Evolutionary conservation across 73 alveolate species (phyloP).

Genomic region (Paramecium primaurelia): DNA sequence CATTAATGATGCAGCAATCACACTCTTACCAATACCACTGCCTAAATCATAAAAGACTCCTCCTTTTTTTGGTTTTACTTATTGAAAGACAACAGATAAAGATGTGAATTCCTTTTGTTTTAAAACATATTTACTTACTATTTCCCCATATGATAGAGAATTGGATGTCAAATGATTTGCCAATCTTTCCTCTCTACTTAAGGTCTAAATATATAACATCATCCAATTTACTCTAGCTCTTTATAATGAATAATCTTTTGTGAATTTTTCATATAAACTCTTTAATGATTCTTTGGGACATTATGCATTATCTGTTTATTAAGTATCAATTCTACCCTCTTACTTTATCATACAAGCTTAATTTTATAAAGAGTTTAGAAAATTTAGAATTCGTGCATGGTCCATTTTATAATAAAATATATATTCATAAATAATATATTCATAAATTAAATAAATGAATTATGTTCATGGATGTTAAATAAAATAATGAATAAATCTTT

Average conservation of each 20-base stretch:
- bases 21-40: slow-evolving; percentile 90
- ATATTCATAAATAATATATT: no score
- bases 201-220: neutral
- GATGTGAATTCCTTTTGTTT: slow-evolving; percentile 9
- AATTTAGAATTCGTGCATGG: neutral
- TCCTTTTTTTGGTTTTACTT: slow-evolving; percentile 52
- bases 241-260: neutral
- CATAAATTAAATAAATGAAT: no score
- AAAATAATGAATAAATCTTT: no score
- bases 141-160: slow-evolving; percentile 45
- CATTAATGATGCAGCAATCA: slow-evolving; percentile 81
- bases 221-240: neutral
- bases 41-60: slow-evolving; percentile 91
- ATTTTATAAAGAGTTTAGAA: neutral
- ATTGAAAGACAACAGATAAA: neutral
- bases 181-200: slow-evolving; percentile 40
- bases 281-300: neutral
- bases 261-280: neutral
- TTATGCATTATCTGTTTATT: neutral
- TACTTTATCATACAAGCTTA: neutral
- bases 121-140: slow-evolving; percentile 14
- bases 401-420: neutral
- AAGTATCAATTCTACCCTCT: neutral
- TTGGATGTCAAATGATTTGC: slow-evolving; percentile 31
- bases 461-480: no score